These are phyloP conservation scores for Penicillium chermesinum DNA, from an alignment of 495 filamentous ascomycete genomes.

Conservation along the genomic window DNA sequence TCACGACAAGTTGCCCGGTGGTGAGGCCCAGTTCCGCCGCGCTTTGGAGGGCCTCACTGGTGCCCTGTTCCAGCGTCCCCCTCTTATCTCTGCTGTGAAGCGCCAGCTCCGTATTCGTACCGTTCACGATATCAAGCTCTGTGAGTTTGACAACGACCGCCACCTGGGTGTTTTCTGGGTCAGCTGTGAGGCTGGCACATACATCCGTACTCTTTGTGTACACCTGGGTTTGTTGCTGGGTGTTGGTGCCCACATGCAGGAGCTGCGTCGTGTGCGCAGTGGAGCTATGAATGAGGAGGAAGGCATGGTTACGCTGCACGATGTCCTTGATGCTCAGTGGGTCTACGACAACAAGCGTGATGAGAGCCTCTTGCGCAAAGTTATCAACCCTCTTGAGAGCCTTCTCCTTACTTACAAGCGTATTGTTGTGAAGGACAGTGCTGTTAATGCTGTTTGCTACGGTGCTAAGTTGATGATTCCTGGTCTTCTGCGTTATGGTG, in stretches of 20 bases:
- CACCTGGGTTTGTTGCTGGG: slow-evolving; percentile 89
- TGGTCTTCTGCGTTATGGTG: slow-evolving; percentile 84
- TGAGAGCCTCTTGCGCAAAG: slow-evolving; percentile 77
- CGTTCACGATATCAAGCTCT: slow-evolving; percentile 89
- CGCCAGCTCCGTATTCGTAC: slow-evolving; percentile 94
- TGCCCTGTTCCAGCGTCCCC: slow-evolving; percentile 94
- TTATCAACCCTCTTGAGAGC: slow-evolving; percentile 86
- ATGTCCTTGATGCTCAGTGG: slow-evolving; percentile 94
- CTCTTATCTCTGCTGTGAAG: slow-evolving; percentile 97
- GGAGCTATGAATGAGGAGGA: slow-evolving; percentile 90
- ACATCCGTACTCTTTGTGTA: slow-evolving; percentile 96
- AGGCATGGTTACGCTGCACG: slow-evolving; percentile 87
- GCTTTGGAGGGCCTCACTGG: slow-evolving; percentile 93
- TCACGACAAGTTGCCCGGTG: slow-evolving; percentile 87
- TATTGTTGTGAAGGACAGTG: slow-evolving; percentile 95
- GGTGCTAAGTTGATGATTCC: slow-evolving; percentile 98
- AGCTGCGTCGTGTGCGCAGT: slow-evolving; percentile 86
- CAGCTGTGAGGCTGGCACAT: slow-evolving; percentile 95
- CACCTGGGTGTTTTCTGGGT: slow-evolving; percentile 99
- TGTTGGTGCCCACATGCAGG: slow-evolving; percentile 98
- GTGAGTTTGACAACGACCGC: slow-evolving; percentile 96
- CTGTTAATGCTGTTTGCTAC: slow-evolving; percentile 94
- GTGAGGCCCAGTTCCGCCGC: slow-evolving; percentile 80
- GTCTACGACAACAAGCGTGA: slow-evolving; percentile 85
- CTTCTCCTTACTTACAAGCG: slow-evolving; percentile 89